phyloP scores from a whole-genome alignment of 192 early-diverging fungal genomes.

The Physocladia obscura region DNA sequence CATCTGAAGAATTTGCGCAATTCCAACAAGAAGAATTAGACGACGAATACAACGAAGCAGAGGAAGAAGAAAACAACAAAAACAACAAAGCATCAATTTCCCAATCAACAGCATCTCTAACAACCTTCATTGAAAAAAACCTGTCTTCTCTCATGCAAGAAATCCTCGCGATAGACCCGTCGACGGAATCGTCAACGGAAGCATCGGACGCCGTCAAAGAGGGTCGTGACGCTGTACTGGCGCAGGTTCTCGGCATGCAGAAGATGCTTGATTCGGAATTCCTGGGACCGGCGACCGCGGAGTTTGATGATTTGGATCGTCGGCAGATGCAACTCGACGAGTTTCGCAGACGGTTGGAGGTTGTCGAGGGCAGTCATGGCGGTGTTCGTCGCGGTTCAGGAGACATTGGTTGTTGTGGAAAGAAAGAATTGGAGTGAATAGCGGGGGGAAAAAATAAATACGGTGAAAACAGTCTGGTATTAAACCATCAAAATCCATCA shows the following conservation, averaged over 20 bases:
- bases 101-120: background rate
- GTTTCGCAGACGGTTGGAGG: too few species aligned
- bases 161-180: constrained; percentile 15
- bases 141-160: background rate
- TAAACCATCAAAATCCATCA: too few species aligned
- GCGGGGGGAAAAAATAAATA: too few species aligned
- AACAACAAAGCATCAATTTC: background rate
- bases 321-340: too few species aligned
- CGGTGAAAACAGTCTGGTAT: too few species aligned
- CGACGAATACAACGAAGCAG: constrained; percentile 22
- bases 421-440: too few species aligned
- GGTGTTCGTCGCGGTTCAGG: too few species aligned
- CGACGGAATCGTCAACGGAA: background rate
- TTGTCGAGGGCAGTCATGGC: too few species aligned
- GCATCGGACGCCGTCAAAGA: background rate
- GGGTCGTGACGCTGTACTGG: background rate
- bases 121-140: background rate
- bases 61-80: constrained; percentile 33
- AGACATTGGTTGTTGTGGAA: too few species aligned
- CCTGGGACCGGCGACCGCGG: too few species aligned
- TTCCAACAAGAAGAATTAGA: constrained; percentile 15
- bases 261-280: background rate
- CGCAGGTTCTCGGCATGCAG: constrained; percentile 13
- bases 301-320: too few species aligned
- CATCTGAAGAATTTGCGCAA: constrained; percentile 4